A percentile compares a stretch with the other conserved stretches of the same genome.
Evolutionary conservation across 805 yeast species (phyloP).

Genomic region (Wickerhamiella hasegawae): DNA sequence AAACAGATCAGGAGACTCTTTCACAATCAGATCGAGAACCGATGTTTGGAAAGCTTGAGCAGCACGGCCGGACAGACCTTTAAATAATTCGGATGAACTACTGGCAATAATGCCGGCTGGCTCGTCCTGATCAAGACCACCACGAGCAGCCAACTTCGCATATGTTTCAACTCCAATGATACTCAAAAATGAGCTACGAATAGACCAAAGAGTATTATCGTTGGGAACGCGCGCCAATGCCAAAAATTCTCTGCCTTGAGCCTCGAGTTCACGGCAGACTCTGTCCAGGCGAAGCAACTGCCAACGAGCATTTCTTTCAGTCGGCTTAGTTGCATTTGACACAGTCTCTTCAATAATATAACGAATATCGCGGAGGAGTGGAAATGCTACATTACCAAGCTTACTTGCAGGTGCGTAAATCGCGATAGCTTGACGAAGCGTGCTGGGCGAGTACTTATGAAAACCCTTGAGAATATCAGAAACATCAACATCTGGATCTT

Average conservation of each 20-base stretch:
- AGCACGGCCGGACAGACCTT: too few species aligned
- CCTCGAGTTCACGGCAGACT: constrained; percentile 55
- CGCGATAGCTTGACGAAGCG: background rate
- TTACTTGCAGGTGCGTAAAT: background rate
- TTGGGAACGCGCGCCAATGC: constrained; percentile 26
- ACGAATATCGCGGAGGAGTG: background rate
- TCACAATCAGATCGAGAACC: too few species aligned
- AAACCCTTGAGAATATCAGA: constrained; percentile 3
- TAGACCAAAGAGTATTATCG: constrained; percentile 8
- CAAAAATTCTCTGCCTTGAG: constrained; percentile 43
- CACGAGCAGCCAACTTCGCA: too few species aligned
- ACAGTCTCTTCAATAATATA: constrained; percentile 1
- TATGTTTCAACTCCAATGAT: background rate
- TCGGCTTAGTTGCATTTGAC: constrained; percentile 7
- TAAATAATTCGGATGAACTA: too few species aligned
- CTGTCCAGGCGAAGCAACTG: constrained; percentile 59
- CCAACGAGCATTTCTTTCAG: constrained; percentile 25
- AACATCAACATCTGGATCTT: too few species aligned
- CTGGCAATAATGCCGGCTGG: too few species aligned
- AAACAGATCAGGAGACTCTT: too few species aligned
- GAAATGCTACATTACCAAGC: background rate
- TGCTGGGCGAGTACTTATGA: constrained; percentile 3
- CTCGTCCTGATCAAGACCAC: too few species aligned
- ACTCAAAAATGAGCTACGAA: constrained; percentile 4
- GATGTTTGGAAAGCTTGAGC: too few species aligned